These are phyloP conservation scores for Hanseniaspora taiwanica DNA, from an alignment of 805 yeast species.

Conservation along the genomic window DNA sequence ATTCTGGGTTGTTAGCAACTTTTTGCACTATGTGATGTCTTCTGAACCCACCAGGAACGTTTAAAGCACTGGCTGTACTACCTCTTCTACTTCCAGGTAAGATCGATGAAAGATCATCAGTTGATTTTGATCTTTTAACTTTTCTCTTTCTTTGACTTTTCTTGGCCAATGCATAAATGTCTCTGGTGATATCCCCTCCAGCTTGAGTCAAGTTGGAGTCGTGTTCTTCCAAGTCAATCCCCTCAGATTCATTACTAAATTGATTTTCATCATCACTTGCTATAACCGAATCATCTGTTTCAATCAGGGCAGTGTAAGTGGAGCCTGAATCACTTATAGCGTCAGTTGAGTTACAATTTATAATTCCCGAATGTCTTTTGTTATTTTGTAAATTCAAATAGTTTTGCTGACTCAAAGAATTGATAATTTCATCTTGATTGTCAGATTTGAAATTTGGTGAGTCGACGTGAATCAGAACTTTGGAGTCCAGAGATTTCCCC, in stretches of 20 bases:
- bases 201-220: slow-evolving; percentile 13
- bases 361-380: no score
- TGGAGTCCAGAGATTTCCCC: slow-evolving; percentile 13
- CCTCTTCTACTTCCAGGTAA: slow-evolving; percentile 32
- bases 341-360: slow-evolving; percentile 1
- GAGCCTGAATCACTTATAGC: neutral
- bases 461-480: slow-evolving; percentile 16
- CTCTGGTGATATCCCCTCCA: slow-evolving; percentile 28
- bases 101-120: slow-evolving; percentile 16
- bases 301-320: neutral
- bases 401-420: slow-evolving; percentile 18
- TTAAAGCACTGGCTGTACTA: slow-evolving; percentile 52
- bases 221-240: slow-evolving; percentile 5
- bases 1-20: slow-evolving; percentile 6
- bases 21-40: slow-evolving; percentile 46
- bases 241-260: slow-evolving; percentile 1
- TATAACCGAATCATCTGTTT: slow-evolving; percentile 4
- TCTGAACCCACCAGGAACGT: slow-evolving; percentile 76
- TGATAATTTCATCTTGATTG: slow-evolving; percentile 19
- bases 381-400: slow-evolving; percentile 13
- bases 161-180: slow-evolving; percentile 19
- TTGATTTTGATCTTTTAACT: slow-evolving; percentile 10
- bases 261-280: slow-evolving; percentile 5
- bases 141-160: slow-evolving; percentile 6
- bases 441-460: slow-evolving; percentile 22